Conservation (phyloP, 2,329 filamentous ascomycete genomes). For the Cytospora leucostoma region DNA sequence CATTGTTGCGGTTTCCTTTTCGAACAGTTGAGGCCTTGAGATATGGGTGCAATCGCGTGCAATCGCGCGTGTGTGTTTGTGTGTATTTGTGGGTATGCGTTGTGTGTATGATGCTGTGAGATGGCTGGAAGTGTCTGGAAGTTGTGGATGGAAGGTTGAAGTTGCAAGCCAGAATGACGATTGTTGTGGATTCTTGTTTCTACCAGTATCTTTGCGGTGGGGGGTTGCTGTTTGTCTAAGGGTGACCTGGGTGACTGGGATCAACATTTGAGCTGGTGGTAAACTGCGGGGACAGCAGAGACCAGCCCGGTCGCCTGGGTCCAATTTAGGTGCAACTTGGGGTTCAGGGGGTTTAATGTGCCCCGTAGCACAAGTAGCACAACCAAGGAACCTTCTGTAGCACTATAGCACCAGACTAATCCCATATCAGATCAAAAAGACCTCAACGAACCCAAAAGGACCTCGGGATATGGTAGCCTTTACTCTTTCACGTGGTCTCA, state of each 20-base stretch:
- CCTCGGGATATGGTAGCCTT: too few species aligned
- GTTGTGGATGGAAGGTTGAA: not conserved
- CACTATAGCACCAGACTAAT: too few species aligned
- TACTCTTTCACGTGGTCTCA: too few species aligned
- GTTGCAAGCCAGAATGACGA: not conserved
- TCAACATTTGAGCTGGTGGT: too few species aligned
- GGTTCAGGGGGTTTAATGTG: not conserved
- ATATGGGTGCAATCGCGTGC: not conserved
- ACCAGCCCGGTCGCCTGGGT: not conserved
- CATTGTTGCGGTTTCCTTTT: conserved; percentile 38
- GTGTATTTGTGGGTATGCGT: not conserved
- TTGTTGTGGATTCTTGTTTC: not conserved
- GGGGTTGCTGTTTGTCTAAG: not conserved
- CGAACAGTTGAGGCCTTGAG: not conserved
- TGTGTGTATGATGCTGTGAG: conserved; percentile 1
- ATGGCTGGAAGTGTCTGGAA: not conserved
- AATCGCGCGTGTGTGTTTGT: not conserved
- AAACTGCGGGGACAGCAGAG: not conserved
- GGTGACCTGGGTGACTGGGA: not conserved
- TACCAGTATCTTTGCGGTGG: not conserved
- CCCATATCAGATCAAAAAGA: too few species aligned
- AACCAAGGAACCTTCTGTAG: too few species aligned
- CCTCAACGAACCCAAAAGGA: too few species aligned
- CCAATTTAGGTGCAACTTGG: not conserved
- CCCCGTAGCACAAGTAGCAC: not conserved